These are phyloP conservation scores for Dactylorhiza incarnata DNA, from an alignment of 106 monocot species.

Conservation along the genomic window DNA sequence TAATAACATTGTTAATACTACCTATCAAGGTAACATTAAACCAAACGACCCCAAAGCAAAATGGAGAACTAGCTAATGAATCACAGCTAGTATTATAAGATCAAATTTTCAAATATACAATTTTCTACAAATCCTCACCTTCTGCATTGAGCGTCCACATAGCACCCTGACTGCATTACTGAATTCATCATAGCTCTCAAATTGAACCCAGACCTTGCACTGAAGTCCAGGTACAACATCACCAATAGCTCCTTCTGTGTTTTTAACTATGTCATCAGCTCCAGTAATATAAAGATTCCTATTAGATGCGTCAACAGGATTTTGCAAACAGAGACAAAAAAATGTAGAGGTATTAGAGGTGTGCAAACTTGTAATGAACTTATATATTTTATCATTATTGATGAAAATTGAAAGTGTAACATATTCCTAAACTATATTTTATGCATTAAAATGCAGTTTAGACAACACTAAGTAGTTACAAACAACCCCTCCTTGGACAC, in stretches of 20 bases:
- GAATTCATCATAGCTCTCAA: slow-evolving; percentile 74
- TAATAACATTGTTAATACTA: too few relatives aligned
- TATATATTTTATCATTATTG: neutral
- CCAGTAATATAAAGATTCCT: slow-evolving; percentile 80
- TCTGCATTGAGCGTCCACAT: slow-evolving; percentile 77
- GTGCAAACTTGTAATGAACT: neutral
- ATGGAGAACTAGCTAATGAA: too few relatives aligned
- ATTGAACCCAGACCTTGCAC: slow-evolving; percentile 82
- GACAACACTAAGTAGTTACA: too few relatives aligned
- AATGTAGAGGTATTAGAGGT: neutral
- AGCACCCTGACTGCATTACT: slow-evolving; percentile 61
- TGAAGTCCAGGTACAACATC: slow-evolving; percentile 68
- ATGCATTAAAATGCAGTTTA: too few relatives aligned
- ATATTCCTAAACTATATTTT: neutral
- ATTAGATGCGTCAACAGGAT: slow-evolving; percentile 12
- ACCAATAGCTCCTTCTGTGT: slow-evolving; percentile 25
- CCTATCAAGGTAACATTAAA: too few relatives aligned
- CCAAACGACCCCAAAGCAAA: too few relatives aligned
- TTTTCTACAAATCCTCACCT: slow-evolving; percentile 30
- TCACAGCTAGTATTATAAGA: neutral
- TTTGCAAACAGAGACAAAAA: neutral
- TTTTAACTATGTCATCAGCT: slow-evolving; percentile 52
- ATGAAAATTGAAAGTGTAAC: neutral
- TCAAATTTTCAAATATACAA: neutral
- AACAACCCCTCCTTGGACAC: too few relatives aligned